Evolutionary conservation across 768 basidiomycete genomes (phyloP), one percentile per base, ranked within the genome.

Genomic region (Strobilomyces dryophilus): DNA sequence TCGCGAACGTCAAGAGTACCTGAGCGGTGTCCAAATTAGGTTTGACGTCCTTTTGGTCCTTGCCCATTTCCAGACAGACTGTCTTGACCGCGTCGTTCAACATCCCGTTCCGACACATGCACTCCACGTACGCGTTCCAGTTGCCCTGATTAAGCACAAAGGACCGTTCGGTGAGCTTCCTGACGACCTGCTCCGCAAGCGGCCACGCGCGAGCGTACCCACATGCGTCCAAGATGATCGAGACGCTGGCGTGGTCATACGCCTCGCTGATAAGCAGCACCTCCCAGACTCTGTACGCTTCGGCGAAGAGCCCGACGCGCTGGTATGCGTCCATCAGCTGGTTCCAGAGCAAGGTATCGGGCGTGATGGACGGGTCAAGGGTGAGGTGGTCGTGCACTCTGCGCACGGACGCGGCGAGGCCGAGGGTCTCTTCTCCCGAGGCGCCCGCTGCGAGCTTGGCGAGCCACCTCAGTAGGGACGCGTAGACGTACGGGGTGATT

Each of bases 271-370:
- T 61, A 61, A 79, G 79, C 68, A 91, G 77, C 64, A 76, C 75
- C 63, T 92, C 84, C 92, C 93, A 98, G 3, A 95, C 77, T 34
- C 84, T 77, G 59, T 81, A 85, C 15, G 87, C 84, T 52, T 89
- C 87, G 1, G 71, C 73, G 55, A 85, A 88, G 54, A 82, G 83
- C 5, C 82, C 83, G 8, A 85, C 75, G n/a, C 84, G 84, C 60
- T 89, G 84, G 69, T 95, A 98, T 1, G 90, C 84, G 67, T 91
- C 82, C 88, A 97, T 91, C 55, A 97, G 73, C 61, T 89, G 82
- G 65, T 93, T 95, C 79, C 88, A 85, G 12, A 92, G 74, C 3
- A 74, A 68, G 12, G 74, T 69, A 59, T 92, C 86, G 3, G 91
- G 87, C 9, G 84, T 78, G 52, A 94, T 70, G n/a, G 81, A 77